Evolutionary conservation across 164 flowering plant species (phyloP), one percentile per base, ranked within the genome.

Genomic region (Annona squamosa): DNA sequence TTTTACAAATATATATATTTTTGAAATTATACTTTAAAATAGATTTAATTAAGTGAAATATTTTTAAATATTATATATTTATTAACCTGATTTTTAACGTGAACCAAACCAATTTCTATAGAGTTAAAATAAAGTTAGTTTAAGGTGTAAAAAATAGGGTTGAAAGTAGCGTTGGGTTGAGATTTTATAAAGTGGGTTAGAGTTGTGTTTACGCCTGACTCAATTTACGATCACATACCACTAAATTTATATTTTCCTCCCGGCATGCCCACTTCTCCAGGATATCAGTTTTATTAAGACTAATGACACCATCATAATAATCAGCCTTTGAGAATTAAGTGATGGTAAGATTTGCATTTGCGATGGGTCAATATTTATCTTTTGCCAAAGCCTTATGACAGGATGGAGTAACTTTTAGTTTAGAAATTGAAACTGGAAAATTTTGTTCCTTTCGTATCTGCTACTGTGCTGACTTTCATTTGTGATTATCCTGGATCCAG

Each of bases 401-500:
- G 59, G 3, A 52, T 52, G 59, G 13, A 52, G 37, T 26, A 26
- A 26, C 37, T 52, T 52, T 52, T 52, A 52, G 13, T 52, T 9
- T 52, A 5, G 59, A 52, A 52, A 26, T 26, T 26, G 37, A 26
- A 52, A 52, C 13, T 52, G 59, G 9, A 52, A 52, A 6, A 9
- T 52, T 52, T 16, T 16, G 13, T 5, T 52, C 9, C 59, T 52
- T 52, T 52, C 13, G 59, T 9, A 16, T 7, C 2, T 5, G 59
- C 13, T 16, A 52, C 59, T 52, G 19, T 26, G 37, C 37, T 16
- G 19, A 19, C 7, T 12, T 64, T 26, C 67, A 19, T 64, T 19
- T 0, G 13, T 64, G n/a, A 56, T 64, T 70, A 46, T 17, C 65
- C 62, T 78, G 70, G 6, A 16, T 79, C 74, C 84, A 86, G 89